Conservation (phyloP, 371 early-diverging fungal species). For the Mucor irregularis region DNA sequence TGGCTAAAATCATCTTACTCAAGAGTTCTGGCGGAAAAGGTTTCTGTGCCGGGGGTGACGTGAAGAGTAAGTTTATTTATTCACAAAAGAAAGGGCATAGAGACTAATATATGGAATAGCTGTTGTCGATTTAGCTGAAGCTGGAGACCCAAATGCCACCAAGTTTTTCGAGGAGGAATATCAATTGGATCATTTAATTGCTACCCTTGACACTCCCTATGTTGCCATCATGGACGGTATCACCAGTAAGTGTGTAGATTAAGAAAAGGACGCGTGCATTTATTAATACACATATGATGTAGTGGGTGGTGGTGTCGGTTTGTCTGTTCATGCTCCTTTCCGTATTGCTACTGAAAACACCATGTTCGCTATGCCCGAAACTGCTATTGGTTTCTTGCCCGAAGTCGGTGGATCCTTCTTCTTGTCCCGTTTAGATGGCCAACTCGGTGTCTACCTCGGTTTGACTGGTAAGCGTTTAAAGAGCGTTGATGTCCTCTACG, state of each 20-base stretch:
- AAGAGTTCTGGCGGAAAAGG: conserved; percentile 77
- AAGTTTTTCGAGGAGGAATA: conserved; percentile 93
- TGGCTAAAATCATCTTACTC: conserved; percentile 85
- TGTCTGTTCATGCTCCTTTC: conserved; percentile 95
- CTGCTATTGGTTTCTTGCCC: conserved; percentile 93
- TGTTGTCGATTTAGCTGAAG: conserved; percentile 48
- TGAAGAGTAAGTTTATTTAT: conserved; percentile 61
- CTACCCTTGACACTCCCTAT: conserved; percentile 82
- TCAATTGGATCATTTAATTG: conserved; percentile 89
- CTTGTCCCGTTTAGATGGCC: conserved; percentile 90
- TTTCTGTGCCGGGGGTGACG: conserved; percentile 98
- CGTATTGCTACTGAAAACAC: conserved; percentile 95
- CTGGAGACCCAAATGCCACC: conserved; percentile 56
- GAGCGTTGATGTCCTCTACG: conserved; percentile 82
- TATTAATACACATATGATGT: too few species aligned
- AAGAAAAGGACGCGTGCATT: too few species aligned
- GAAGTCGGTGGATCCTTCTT: conserved; percentile 97
- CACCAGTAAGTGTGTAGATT: conserved; percentile 73
- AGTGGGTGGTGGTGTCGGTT: conserved; percentile 97
- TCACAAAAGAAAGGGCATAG: too few species aligned
- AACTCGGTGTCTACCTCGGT: conserved; percentile 90
- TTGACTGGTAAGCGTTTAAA: conserved; percentile 85
- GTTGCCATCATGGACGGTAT: conserved; percentile 92
- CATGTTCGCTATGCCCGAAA: conserved; percentile 95
- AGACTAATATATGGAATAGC: conserved; percentile 14